Base-by-base conservation (phyloP, 352 stramenopile species). In the Globisporangium uncinulatum region DNA sequence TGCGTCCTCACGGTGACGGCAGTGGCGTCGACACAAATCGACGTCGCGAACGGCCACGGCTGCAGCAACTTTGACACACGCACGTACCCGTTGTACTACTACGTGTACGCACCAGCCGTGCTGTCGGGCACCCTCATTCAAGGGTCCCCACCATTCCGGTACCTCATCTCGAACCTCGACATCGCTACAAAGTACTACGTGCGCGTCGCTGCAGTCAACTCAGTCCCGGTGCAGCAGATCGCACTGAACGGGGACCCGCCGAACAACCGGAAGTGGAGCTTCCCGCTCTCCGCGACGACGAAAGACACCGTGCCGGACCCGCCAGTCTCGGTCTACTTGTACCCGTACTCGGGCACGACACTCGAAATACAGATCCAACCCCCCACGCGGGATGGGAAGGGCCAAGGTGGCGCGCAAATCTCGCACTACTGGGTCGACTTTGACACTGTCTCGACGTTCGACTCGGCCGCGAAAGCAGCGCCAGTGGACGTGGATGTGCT, bases 221-320 rank as follows among this genome's bases (percentile, higher is more conserved):
- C 78, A 9, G 87, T 98, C 24, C 75, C 76, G 1, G 69, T 87
- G 14, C 92, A 98, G 69, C 63, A 77, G 52, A 83, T 98, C 50
- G 73, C 93, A 24, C 68, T 94, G 11, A 71, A 71, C 47, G 83
- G 84, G 11, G 82, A 83, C 32, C 78, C 87, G 13, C 80, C 79
- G 10, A 73, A 97, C 59, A 98, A 98, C 60, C 92, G 91, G 19
- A 86, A 96, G 59, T 99, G 94, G 94, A 96, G 87, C 31, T 84
- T 78, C 13, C 62, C 69, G 6, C 49, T 94, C 4, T 83, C 80
- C 29, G 79, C 83, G 0, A 81, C 76, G 1, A 92, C 94, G 0
- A 74, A 75, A 20, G 76, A 98, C 62, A 87, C 88, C 57, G 75
- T 89, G 14, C 92, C 95, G 6, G 80, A 91, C 47, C 68, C 76